Evolutionary conservation across 108 stramenopile genomes (phyloP).

Genomic region (Aurantiochytrium sp.): DNA sequence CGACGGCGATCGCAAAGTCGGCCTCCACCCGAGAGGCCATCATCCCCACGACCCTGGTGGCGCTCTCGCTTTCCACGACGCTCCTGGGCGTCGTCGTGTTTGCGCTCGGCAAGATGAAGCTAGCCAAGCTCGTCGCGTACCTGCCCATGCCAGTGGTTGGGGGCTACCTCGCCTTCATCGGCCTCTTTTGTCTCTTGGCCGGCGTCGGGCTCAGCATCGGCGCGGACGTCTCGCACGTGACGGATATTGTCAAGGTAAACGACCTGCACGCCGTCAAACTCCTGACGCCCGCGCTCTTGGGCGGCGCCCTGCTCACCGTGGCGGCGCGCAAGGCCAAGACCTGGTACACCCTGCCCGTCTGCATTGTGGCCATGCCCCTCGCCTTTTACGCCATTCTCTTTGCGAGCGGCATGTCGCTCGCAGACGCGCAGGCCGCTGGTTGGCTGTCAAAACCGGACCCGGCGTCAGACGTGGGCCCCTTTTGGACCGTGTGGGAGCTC

Average conservation of each 20-base stretch:
- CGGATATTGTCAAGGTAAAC: constrained; percentile 63
- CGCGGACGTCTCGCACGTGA: constrained; percentile 50
- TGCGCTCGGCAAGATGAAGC: constrained; percentile 65
- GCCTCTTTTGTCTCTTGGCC: constrained; percentile 88
- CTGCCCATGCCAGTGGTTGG: constrained; percentile 91
- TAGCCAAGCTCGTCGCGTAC: constrained; percentile 83
- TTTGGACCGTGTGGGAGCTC: constrained; percentile 5
- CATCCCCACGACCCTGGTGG: constrained; percentile 15
- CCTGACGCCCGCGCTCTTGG: not conserved
- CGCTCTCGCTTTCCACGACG: constrained; percentile 71
- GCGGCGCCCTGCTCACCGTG: not conserved
- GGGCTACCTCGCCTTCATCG: constrained; percentile 95
- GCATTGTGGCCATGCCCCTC: constrained; percentile 69
- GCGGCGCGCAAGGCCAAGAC: not conserved
- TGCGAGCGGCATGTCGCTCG: constrained; percentile 47
- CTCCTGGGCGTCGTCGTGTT: constrained; percentile 74
- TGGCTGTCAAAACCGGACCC: constrained; percentile 20
- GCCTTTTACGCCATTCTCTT: constrained; percentile 72
- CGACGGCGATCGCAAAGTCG: constrained; percentile 60
- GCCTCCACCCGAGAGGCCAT: not conserved
- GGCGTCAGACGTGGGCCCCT: not conserved
- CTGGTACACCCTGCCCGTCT: constrained; percentile 61
- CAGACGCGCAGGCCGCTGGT: not conserved
- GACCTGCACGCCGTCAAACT: constrained; percentile 34
- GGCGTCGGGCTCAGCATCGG: constrained; percentile 75